Evolutionary conservation across 805 yeast genomes (phyloP), one percentile per base, ranked within the genome.

Genomic region (Priceomyces fermenticarens): DNA sequence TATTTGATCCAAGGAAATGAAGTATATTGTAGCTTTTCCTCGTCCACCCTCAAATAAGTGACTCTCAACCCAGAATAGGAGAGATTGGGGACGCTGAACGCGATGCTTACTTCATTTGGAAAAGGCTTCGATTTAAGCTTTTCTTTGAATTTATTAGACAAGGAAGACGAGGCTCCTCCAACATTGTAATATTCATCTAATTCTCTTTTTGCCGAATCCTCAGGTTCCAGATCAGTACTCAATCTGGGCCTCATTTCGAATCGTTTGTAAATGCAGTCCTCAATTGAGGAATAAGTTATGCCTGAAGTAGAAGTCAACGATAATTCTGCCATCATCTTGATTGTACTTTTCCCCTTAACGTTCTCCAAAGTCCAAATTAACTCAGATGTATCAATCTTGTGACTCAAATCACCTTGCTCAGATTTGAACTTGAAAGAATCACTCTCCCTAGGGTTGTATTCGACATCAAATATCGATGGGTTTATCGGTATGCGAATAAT

Each of bases 1-100:
- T 85, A 83, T 40, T 84, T 69, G 1, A 85, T 83, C 95, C 95
- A 85, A 0, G 93, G 90, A 54, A 85, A 85, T 32, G 86, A 76
- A 4, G 85, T 79, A 49, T 81, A 81, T 39, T 75, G 67, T 53
- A 84, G 57, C 38, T 70, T 73, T 4, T 73, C 76, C 51, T 85
- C 95, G 16, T 75, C 77, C 11, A 85, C 83, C 46, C 81, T 79
- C 38, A 85, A 57, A 49, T 80, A 85, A 29, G 78, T 84, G 15
- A 85, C 73, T 49, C 78, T 80, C 29, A 85, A 60, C 0, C 88
- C 88, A 32, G 87, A 79, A 45, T 81, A 76, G 0, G 88, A 72
- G 42, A 75, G 60, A 60, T 80, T 74, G 8, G 74, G 72, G 14
- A 70, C 58, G 33, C 52, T 56, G 46, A 67, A 70, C 9, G 51